These are phyloP conservation scores for Entophlyctis helioformis DNA, from an alignment of 192 early-diverging fungal species.

Conservation along the genomic window DNA sequence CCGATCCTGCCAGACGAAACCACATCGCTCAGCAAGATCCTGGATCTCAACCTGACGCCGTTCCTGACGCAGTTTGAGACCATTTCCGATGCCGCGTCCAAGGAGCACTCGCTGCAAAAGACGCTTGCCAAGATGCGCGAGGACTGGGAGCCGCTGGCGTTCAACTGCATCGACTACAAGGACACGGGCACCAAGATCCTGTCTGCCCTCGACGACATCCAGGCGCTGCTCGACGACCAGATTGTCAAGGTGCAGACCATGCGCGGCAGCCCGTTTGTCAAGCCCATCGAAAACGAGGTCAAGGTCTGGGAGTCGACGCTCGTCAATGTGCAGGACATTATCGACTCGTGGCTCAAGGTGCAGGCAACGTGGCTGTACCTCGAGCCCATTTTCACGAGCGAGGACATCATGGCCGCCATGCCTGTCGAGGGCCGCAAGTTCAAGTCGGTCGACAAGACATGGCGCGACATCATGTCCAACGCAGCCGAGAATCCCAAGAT, in stretches of 20 bases:
- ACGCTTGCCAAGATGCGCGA: slow-evolving; percentile 44
- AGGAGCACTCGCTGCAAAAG: slow-evolving; percentile 46
- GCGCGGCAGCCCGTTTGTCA: slow-evolving; percentile 45
- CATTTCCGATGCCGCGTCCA: slow-evolving; percentile 44
- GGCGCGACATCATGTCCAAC: slow-evolving; percentile 41
- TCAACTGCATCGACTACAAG: slow-evolving; percentile 46
- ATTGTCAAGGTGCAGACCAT: slow-evolving; percentile 54
- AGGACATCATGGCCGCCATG: slow-evolving; percentile 50
- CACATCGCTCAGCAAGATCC: slow-evolving; percentile 36
- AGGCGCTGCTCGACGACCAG: slow-evolving; percentile 46
- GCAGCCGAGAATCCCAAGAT: slow-evolving; percentile 42
- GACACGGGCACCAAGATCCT: slow-evolving; percentile 45
- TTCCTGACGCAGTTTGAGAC: slow-evolving; percentile 38
- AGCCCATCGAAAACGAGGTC: slow-evolving; percentile 49
- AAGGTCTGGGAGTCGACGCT: slow-evolving; percentile 42
- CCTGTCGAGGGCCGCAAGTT: slow-evolving; percentile 49
- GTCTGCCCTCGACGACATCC: slow-evolving; percentile 46
- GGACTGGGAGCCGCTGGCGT: slow-evolving; percentile 42
- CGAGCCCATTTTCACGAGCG: slow-evolving; percentile 47
- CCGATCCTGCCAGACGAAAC: slow-evolving; percentile 37
- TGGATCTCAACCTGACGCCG: slow-evolving; percentile 34
- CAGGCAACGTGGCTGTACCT: slow-evolving; percentile 52
- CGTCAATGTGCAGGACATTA: slow-evolving; percentile 40
- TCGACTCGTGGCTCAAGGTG: slow-evolving; percentile 48
- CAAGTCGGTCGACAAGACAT: slow-evolving; percentile 43